A percentile compares a stretch with the other conserved stretches of the same genome.
Evolutionary conservation across 164 flowering plant species (phyloP).

Genomic region (Chimonanthus salicifolius): DNA sequence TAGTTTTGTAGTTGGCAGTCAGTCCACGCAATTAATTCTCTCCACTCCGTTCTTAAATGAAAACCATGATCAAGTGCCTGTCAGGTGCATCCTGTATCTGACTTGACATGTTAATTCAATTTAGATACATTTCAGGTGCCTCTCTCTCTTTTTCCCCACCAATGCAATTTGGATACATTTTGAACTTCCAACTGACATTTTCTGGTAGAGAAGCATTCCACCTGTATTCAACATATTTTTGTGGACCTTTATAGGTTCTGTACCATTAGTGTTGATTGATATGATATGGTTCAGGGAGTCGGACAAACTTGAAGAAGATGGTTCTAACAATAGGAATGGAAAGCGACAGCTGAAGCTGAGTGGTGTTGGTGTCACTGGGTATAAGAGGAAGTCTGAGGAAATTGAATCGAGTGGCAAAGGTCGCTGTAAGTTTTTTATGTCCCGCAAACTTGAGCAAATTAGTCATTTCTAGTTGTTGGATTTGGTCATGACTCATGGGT

Average conservation of each 20-base stretch:
- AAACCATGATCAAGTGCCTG: background rate
- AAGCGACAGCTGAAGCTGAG: constrained; percentile 64
- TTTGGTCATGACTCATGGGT: background rate
- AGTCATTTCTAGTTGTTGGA: constrained; percentile 30
- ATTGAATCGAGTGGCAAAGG: constrained; percentile 83
- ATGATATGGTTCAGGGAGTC: constrained; percentile 31
- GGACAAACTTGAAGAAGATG: constrained; percentile 60
- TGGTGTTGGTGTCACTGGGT: constrained; percentile 56
- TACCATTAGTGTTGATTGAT: background rate
- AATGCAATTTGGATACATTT: background rate
- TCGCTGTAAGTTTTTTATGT: constrained; percentile 79
- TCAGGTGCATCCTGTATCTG: background rate
- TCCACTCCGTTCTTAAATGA: background rate
- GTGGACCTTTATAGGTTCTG: background rate
- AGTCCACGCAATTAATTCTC: background rate
- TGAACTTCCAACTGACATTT: background rate
- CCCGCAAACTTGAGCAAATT: constrained; percentile 79
- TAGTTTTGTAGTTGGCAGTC: background rate
- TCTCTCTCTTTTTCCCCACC: background rate
- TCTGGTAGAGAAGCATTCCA: background rate
- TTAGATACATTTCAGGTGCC: background rate
- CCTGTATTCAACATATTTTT: background rate
- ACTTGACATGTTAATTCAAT: too few relatives aligned
- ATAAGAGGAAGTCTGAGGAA: constrained; percentile 73
- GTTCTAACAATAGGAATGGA: constrained; percentile 23